Evolutionary conservation across 139 green algal species (phyloP).

Genomic region (Coccomyxa sp.): DNA sequence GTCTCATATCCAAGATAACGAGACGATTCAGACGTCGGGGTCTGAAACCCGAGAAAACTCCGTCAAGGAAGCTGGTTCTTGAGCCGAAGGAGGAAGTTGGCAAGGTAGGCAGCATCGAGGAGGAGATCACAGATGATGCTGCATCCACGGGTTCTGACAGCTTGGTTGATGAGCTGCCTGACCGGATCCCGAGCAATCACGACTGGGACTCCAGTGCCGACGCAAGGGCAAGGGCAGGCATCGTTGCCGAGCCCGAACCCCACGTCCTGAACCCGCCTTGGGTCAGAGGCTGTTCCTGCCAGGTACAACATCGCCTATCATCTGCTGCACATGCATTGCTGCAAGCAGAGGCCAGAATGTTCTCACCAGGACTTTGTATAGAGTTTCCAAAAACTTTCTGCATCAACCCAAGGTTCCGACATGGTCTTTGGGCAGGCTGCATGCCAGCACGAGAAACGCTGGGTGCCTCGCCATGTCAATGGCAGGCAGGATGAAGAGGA

Average conservation of each 20-base stretch:
- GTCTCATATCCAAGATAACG: neutral
- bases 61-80: neutral
- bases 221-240: neutral
- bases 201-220: neutral
- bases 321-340: neutral
- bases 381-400: neutral
- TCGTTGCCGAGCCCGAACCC: neutral
- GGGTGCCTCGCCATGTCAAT: neutral
- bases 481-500: neutral
- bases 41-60: neutral
- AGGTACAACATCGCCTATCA: neutral
- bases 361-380: neutral
- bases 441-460: neutral
- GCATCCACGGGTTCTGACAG: neutral
- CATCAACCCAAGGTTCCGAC: neutral
- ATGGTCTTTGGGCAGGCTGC: neutral
- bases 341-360: neutral
- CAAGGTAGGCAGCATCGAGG: neutral
- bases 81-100: neutral
- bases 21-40: neutral
- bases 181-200: neutral
- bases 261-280: neutral
- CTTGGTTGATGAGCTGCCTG: neutral
- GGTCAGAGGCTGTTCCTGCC: slow-evolving; percentile 1
- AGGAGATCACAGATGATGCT: neutral